Evolutionary conservation across 805 yeast species (phyloP).

Genomic region (Spathaspora gorwiae): DNA sequence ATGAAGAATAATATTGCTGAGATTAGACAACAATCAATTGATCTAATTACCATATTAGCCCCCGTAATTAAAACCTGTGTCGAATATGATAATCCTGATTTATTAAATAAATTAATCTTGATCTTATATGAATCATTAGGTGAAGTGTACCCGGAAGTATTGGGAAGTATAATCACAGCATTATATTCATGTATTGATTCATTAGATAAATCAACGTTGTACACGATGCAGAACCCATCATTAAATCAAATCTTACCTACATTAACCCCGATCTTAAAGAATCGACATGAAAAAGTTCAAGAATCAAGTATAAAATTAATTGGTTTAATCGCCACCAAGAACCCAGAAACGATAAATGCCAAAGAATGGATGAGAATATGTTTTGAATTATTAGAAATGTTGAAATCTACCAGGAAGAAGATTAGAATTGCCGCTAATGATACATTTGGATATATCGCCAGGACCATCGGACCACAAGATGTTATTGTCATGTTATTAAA

Average conservation of each 20-base stretch:
- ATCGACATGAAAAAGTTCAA: slow-evolving; percentile 87
- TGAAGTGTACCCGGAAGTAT: slow-evolving; percentile 89
- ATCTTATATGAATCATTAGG: slow-evolving; percentile 88
- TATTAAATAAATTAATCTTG: slow-evolving; percentile 64
- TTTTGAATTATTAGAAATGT: slow-evolving; percentile 82
- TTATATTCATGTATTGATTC: slow-evolving; percentile 56
- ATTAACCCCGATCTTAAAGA: slow-evolving; percentile 84
- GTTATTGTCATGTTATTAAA: slow-evolving; percentile 79
- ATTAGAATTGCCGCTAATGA: slow-evolving; percentile 82
- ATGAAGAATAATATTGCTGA: slow-evolving; percentile 67
- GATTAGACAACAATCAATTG: slow-evolving; percentile 81
- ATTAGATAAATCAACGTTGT: slow-evolving; percentile 55
- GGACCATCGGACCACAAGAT: slow-evolving; percentile 94
- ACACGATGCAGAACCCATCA: slow-evolving; percentile 58
- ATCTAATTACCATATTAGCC: slow-evolving; percentile 61
- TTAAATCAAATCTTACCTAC: slow-evolving; percentile 79
- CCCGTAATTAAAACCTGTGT: slow-evolving; percentile 62
- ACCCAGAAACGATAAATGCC: slow-evolving; percentile 79
- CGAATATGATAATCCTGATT: slow-evolving; percentile 50
- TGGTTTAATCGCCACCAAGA: slow-evolving; percentile 75
- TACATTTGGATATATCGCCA: slow-evolving; percentile 87
- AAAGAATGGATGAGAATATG: slow-evolving; percentile 98
- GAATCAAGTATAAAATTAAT: slow-evolving; percentile 74
- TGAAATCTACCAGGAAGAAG: slow-evolving; percentile 71
- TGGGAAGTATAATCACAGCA: slow-evolving; percentile 80